Evolutionary conservation across 352 stramenopile genomes (phyloP), one percentile per base, ranked within the genome.

Genomic region (Phytophthora europaea): DNA sequence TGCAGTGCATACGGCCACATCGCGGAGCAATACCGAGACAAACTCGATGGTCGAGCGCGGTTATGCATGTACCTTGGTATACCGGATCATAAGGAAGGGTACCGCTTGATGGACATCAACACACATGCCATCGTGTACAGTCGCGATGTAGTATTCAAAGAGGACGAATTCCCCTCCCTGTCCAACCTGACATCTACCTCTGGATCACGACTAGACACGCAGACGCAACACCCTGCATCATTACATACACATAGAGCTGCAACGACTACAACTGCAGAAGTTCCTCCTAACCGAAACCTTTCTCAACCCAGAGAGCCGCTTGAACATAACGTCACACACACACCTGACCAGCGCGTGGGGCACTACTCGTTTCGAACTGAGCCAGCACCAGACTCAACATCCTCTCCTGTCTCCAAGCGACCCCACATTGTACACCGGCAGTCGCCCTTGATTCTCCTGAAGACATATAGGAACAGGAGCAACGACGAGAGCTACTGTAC

Each of bases 291-390:
- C 23, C n/a, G 53, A 8, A 0, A 9, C 12, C 31, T 20, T 31
- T 16, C 31, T 15, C 28, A 16, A 4, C 28, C 31, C 16, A 8
- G 28, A 18, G 43, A 56, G 23, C 40, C 36, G 13, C 57, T 55
- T 9, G 26, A 65, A 3, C 43, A 9, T 3, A 26, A n/a, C n/a
- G n/a, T n/a, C n/a, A n/a, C n/a, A n/a, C n/a, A n/a, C n/a, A n/a
- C n/a, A n/a, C n/a, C n/a, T n/a, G n/a, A n/a, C n/a, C n/a, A n/a
- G n/a, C n/a, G n/a, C n/a, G n/a, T n/a, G 2, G 45, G 55, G 9
- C 57, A 65, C n/a, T 65, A 56, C 26, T 65, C 57, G 3, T 56
- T 65, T 16, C 34, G 36, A 31, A 65, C 57, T 7, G 57, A 65
- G 57, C 31, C 40, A 23, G 12, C 57, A 6, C 47, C 57, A 31